Percentiles rank a stretch among this genome's conserved stretches.
Evolutionary conservation across 805 yeast genomes (phyloP).

Genomic region (Jamesozyma gamospora): DNA sequence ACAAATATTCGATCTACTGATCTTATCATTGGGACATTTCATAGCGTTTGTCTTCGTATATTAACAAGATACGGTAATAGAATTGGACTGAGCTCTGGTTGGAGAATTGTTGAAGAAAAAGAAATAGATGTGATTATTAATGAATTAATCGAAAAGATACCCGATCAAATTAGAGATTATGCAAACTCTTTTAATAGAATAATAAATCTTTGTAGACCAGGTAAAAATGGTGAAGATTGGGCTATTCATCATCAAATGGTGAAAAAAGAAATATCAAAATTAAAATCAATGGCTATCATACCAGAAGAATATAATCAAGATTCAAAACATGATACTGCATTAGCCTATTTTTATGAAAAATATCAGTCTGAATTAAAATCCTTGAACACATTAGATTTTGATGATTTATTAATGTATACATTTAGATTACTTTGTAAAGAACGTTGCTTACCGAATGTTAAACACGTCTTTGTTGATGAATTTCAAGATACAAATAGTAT

Average conservation of each 20-base stretch:
- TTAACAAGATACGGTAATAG: constrained; percentile 44
- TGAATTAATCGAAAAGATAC: constrained; percentile 31
- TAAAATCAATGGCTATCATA: constrained; percentile 44
- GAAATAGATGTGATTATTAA: constrained; percentile 36
- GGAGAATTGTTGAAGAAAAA: constrained; percentile 52
- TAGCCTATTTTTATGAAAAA: constrained; percentile 35
- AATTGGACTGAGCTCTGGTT: constrained; percentile 36
- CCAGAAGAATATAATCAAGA: constrained; percentile 33
- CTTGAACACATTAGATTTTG: constrained; percentile 59
- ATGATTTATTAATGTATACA: constrained; percentile 61
- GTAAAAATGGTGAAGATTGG: constrained; percentile 19
- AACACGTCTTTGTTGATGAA: constrained; percentile 83
- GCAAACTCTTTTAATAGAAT: constrained; percentile 21
- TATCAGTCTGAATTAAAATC: constrained; percentile 43
- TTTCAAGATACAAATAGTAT: constrained; percentile 84
- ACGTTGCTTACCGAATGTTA: constrained; percentile 38
- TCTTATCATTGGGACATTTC: constrained; percentile 80
- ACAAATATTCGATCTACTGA: constrained; percentile 30
- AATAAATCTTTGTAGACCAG: constrained; percentile 21
- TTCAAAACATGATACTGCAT: constrained; percentile 23
- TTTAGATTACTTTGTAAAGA: constrained; percentile 36
- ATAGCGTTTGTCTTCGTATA: constrained; percentile 62
- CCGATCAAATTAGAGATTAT: constrained; percentile 28
- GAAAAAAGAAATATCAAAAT: constrained; percentile 40
- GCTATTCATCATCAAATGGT: constrained; percentile 35